Evolutionary conservation across 2,329 filamentous ascomycete genomes (phyloP), one percentile per base, ranked within the genome.

Genomic region (Cytospora piceicola): DNA sequence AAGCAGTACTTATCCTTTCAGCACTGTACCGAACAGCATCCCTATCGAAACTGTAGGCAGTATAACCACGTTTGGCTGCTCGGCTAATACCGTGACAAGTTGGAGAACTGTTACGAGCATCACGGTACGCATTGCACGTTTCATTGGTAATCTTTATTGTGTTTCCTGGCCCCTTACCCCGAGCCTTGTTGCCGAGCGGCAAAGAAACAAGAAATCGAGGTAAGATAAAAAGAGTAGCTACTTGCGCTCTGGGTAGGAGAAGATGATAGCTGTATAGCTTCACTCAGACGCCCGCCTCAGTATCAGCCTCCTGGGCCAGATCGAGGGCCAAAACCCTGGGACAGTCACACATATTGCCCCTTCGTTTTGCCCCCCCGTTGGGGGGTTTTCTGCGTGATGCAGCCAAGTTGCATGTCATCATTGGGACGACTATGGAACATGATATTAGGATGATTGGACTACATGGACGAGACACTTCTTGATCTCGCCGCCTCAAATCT

Each of bases 71-170:
- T 52, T 63, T 39, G 53, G 61, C 24, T 63, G 61, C 36, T 30
- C 51, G 30, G 61, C 39, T 9, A 57, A 58, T 14, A 36, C 61
- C 3, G 61, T 63, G 30, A 63, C 61, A 3, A 63, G 61, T 36
- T 63, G 61, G 61, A 63, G 51, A 30, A 63, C 53, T 5, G 42
- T 63, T 30, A 63, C 61, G 57, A 57, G 36, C 42, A 63, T 53
- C 34, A 52, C 39, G 29, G 61, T 63, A 57, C 46, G 53, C 34
- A 6, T 30, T 12, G 57, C 46, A 6, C 29, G 14, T 53, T 29
- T 53, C 11, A 27, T 29, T 22, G 15, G 14, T 15, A 15, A 29
- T 27, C n/a, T 29, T 27, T 3, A 29, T 29, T 29, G 27, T 29
- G 5, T 29, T 5, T 3, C 27, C 27, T 29, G 27, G 3, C 27